Base-by-base conservation (phyloP, 768 basidiomycete genomes). In the Naganishia onofrii region DNA sequence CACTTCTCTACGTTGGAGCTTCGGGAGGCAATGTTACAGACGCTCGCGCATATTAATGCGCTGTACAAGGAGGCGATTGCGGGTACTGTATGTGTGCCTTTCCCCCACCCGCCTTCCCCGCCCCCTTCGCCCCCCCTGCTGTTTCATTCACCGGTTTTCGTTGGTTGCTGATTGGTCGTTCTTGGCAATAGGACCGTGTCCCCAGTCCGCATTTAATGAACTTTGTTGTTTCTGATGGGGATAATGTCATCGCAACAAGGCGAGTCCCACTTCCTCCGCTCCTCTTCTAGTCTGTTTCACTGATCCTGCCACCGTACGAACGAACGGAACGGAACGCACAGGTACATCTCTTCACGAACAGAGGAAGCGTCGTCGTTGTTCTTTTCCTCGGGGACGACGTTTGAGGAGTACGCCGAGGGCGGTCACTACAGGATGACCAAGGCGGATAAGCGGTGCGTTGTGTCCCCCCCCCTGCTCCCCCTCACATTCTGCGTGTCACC, bases 351-450 rank as follows among this genome's bases (percentile, higher is more conserved):
- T 0, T 95, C 93, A 0, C 86, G 88, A 66, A 88, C 87, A 10
- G 91, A 94, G 71, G 93, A 96, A 80, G 94, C 94, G 2, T 94
- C 95, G 2, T 93, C 92, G 32, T 81, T 97, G 87, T 95, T 93
- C 89, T 95, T 92, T 81, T 94, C 93, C 3, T 94, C 93, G 17
- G 95, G 95, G 0, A 95, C 93, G 7, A 88, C 90, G 28, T 97
- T 97, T 76, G 90, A 89, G 67, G 93, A 96, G 82, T 92, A 89
- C 74, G 87, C 88, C 29, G 87, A 90, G 73, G 92, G 91, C 5
- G 91, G 92, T 28, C 89, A 93, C 78, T 95, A 95, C 80, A 89
- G 89, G 77, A 97, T 97, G 94, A 89, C 89, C 6, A 97, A 96
- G 81, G 87, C 89, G 36, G 94, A 97, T 82, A 96, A 95, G 79